A percentile compares a stretch with the other conserved stretches of the same genome.
Evolutionary conservation across 148 eudicot genomes (phyloP).

Genomic region (Persicaria tinctoria): DNA sequence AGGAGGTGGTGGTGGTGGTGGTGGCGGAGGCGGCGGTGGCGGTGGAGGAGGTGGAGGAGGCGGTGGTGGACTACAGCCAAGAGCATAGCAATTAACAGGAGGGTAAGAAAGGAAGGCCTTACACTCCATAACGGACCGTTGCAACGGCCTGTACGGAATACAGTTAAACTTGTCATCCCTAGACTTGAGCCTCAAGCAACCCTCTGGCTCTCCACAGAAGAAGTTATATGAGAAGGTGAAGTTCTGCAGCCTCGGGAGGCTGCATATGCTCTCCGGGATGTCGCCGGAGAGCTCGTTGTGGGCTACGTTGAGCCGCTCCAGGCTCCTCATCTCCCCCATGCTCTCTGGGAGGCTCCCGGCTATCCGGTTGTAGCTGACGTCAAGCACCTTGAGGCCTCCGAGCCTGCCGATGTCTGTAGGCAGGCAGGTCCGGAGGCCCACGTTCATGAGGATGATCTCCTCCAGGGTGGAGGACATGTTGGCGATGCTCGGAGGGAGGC

Average conservation of each 20-base stretch:
- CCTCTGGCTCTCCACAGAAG: slow-evolving; percentile 54
- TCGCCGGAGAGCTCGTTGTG: slow-evolving; percentile 66
- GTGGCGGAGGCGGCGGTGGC: slow-evolving; percentile 25
- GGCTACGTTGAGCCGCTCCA: slow-evolving; percentile 68
- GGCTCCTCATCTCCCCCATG: slow-evolving; percentile 41
- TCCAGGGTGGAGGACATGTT: slow-evolving; percentile 19
- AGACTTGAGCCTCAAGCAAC: slow-evolving; percentile 27
- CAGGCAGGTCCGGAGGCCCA: slow-evolving; percentile 21
- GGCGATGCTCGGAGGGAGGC: slow-evolving; percentile 19
- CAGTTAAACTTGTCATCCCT: slow-evolving; percentile 40
- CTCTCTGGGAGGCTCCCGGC: slow-evolving; percentile 43
- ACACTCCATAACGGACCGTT: slow-evolving; percentile 44
- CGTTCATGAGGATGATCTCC: slow-evolving; percentile 19
- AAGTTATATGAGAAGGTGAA: slow-evolving; percentile 70
- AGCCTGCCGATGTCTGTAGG: slow-evolving; percentile 19
- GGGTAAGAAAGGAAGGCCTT: slow-evolving; percentile 41
- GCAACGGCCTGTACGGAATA: slow-evolving; percentile 35
- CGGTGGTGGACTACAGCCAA: slow-evolving; percentile 23
- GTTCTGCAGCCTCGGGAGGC: slow-evolving; percentile 50
- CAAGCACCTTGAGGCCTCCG: not conserved
- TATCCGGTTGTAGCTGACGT: slow-evolving; percentile 23
- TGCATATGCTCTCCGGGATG: slow-evolving; percentile 47
- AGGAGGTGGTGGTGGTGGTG: slow-evolving; percentile 28
- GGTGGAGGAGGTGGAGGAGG: slow-evolving; percentile 16
- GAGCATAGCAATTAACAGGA: slow-evolving; percentile 46